A percentile compares a stretch with the other conserved stretches of the same genome.
These are phyloP conservation scores for grape (Vitis vinifera) DNA, from an alignment of 164 flowering plant genomes.

Conservation along the genomic window ASM3070453v1 NC_081821.1:7461001-7461500, in stretches of 20 bases:
- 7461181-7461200: conserved; percentile 60
- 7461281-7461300: no score
- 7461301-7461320: no score
- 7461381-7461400: no score
- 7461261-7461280: no score
- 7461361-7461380: no score
- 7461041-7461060: conserved; percentile 34
- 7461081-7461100: conserved; percentile 43
- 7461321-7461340: no score
- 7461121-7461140: conserved; percentile 55
- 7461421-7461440: no score
- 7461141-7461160: conserved; percentile 32
- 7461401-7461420: no score
- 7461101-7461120: conserved; percentile 36
- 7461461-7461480: no score
- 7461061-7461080: conserved; percentile 17
- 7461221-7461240: conserved; percentile 56
- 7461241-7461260: conserved; percentile 29
- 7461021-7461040: conserved; percentile 59
- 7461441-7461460: no score
- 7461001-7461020: conserved; percentile 40
- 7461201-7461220: conserved; percentile 69
- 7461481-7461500: no score
- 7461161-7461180: conserved; percentile 36
- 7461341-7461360: no score